These are phyloP conservation scores for Botryosphaeria dothidea DNA, from an alignment of 2,329 filamentous ascomycete genomes.

Conservation along the genomic window DNA sequence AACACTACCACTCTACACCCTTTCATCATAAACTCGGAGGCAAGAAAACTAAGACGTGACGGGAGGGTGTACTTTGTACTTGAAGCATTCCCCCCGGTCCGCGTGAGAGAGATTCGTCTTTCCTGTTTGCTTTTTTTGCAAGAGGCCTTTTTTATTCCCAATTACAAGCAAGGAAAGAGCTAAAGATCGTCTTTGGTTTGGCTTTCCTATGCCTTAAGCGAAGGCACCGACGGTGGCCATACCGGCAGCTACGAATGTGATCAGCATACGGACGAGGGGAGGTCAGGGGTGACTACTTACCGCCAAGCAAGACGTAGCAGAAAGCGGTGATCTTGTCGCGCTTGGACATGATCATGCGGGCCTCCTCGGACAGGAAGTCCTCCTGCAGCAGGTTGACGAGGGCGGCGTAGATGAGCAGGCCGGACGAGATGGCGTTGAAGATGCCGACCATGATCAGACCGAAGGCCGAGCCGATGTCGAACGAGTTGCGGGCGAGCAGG, in stretches of 20 bases:
- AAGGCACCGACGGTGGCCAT: slow-evolving; percentile 41
- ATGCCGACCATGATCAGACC: slow-evolving; percentile 81
- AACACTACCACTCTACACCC: too few species aligned
- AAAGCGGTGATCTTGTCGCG: slow-evolving; percentile 58
- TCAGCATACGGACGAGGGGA: not conserved
- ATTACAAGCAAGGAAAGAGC: not conserved
- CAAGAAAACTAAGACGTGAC: too few species aligned
- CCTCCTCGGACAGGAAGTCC: slow-evolving; percentile 70
- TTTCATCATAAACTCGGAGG: too few species aligned
- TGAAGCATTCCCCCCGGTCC: too few species aligned
- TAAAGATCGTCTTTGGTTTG: not conserved
- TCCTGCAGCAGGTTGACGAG: slow-evolving; percentile 83
- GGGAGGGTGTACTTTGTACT: too few species aligned
- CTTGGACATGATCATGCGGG: slow-evolving; percentile 44
- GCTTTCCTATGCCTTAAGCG: slow-evolving; percentile 26
- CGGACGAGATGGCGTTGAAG: slow-evolving; percentile 84
- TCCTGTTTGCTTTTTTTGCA: not conserved
- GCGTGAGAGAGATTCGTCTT: not conserved
- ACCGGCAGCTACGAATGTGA: slow-evolving; percentile 27
- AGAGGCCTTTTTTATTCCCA: not conserved
- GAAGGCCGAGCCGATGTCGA: slow-evolving; percentile 74
- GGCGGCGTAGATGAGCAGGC: slow-evolving; percentile 77
- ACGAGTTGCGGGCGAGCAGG: slow-evolving; percentile 73
- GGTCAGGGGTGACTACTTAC: not conserved
- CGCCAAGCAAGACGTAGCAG: slow-evolving; percentile 38